These are phyloP conservation scores for Licmophora abbreviata DNA, from an alignment of 108 stramenopile genomes.

Conservation along the genomic window DNA sequence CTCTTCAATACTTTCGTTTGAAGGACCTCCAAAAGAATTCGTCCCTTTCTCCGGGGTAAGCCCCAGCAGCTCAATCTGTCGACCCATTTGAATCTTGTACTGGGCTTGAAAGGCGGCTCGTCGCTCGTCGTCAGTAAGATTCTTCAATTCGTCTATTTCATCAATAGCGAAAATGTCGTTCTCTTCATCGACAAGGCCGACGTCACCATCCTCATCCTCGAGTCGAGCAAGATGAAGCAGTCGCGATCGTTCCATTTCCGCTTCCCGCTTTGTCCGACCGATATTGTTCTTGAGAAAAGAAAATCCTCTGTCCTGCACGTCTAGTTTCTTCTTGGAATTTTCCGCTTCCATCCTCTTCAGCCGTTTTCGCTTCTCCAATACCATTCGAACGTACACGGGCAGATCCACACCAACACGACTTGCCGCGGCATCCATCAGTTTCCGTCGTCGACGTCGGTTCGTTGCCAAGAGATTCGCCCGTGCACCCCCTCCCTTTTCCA, in stretches of 20 bases:
- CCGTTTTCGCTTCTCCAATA: slow-evolving; percentile 35
- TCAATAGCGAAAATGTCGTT: slow-evolving; percentile 14
- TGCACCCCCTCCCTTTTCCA: slow-evolving; percentile 84
- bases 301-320: slow-evolving; percentile 12
- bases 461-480: slow-evolving; percentile 71
- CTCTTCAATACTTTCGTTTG: too few relatives aligned
- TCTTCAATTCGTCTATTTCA: slow-evolving; percentile 17
- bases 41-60: too few relatives aligned
- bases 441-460: slow-evolving; percentile 36
- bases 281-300: slow-evolving; percentile 73
- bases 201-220: slow-evolving; percentile 34
- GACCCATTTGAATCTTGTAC: slow-evolving; percentile 64
- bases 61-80: slow-evolving; percentile 23
- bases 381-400: slow-evolving; percentile 35
- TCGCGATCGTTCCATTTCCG: slow-evolving; percentile 32
- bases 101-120: slow-evolving; percentile 61
- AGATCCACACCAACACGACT: slow-evolving; percentile 65
- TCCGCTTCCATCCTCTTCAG: too few relatives aligned
- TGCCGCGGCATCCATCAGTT: slow-evolving; percentile 78
- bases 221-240: too few relatives aligned
- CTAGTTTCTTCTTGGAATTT: slow-evolving; percentile 12
- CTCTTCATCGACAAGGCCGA: slow-evolving; percentile 5
- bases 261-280: slow-evolving; percentile 26
- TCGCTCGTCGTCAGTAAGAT: slow-evolving; percentile 58
- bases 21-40: too few relatives aligned